Percentiles rank a stretch among this genome's conserved stretches.
Conservation (phyloP, 1,139 yeast genomes). For the Groenewaldozyma sp. region DNA sequence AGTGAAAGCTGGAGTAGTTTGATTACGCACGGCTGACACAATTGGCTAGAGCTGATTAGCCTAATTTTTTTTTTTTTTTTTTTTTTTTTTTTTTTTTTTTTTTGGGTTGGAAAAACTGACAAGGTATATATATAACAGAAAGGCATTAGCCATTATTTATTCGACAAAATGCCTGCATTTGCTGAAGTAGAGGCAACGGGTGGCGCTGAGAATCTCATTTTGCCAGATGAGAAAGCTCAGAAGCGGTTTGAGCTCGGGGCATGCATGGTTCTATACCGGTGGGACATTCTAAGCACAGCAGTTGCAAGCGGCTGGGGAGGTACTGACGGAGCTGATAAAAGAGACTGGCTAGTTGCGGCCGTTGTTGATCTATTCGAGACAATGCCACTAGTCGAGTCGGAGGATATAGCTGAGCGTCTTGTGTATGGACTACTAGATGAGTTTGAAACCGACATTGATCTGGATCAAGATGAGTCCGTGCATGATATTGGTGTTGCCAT, state of each 20-base stretch:
- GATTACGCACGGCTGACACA: too few species aligned
- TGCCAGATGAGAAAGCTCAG: constrained; percentile 58
- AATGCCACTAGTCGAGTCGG: constrained; percentile 48
- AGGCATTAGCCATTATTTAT: not conserved
- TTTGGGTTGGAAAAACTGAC: not conserved
- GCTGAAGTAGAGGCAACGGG: constrained; percentile 14
- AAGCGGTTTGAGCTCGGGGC: constrained; percentile 90
- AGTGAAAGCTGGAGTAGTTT: too few species aligned
- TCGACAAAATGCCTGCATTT: constrained; percentile 6
- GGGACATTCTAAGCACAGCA: constrained; percentile 86
- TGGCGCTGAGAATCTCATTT: constrained; percentile 36
- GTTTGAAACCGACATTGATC: constrained; percentile 60
- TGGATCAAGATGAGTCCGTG: constrained; percentile 73
- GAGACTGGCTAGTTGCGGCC: constrained; percentile 90
- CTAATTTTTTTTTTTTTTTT: not conserved
- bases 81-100: not conserved
- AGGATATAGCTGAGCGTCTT: constrained; percentile 74
- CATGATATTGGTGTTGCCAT: constrained; percentile 61
- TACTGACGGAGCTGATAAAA: constrained; percentile 74
- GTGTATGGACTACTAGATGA: constrained; percentile 91
- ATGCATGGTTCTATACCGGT: constrained; percentile 74
- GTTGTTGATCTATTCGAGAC: constrained; percentile 66
- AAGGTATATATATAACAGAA: not conserved
- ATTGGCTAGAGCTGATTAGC: not conserved
- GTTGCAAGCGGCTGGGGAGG: constrained; percentile 99